Percentiles rank a stretch among this genome's conserved stretches.
phyloP scores from a whole-genome alignment of 139 green algal genomes.

The Astrephomene gubernaculifera region DNA sequence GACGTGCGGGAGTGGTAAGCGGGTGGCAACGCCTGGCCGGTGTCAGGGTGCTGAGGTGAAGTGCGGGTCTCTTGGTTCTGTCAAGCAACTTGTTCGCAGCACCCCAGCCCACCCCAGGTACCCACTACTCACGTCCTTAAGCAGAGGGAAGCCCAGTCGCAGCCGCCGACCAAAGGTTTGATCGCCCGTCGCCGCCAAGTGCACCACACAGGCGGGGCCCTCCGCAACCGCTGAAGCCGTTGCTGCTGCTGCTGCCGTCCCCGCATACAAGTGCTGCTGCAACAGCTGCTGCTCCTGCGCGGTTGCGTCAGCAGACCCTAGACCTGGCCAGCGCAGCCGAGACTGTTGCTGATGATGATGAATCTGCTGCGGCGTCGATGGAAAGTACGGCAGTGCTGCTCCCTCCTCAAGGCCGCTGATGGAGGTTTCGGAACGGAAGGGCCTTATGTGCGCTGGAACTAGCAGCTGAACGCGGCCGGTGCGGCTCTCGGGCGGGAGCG shows the following conservation, averaged over 20 bases:
- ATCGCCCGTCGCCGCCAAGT: conserved; percentile 89
- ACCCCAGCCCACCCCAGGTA: neutral
- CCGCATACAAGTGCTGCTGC: no score
- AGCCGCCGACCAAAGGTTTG: conserved; percentile 76
- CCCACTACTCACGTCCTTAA: conserved; percentile 64
- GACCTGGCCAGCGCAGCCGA: no score
- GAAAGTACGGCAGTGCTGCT: no score
- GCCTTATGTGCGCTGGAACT: conserved; percentile 43
- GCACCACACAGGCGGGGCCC: conserved; percentile 70
- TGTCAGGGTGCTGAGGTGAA: neutral
- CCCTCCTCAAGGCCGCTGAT: no score
- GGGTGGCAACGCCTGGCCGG: neutral
- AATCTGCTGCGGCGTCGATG: no score
- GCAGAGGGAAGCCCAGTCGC: conserved; percentile 68
- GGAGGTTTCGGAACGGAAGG: neutral
- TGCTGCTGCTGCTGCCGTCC: no score
- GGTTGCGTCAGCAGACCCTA: no score
- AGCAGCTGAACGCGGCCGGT: conserved; percentile 66
- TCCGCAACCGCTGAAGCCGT: neutral
- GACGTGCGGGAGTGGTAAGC: no score
- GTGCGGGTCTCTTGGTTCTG: neutral
- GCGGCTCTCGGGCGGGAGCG: conserved; percentile 72
- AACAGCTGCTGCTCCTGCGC: no score
- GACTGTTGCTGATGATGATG: no score
- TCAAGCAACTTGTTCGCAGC: neutral